phyloP scores from a whole-genome alignment of 495 filamentous ascomycete species.

The Daldinia grandis region DNA sequence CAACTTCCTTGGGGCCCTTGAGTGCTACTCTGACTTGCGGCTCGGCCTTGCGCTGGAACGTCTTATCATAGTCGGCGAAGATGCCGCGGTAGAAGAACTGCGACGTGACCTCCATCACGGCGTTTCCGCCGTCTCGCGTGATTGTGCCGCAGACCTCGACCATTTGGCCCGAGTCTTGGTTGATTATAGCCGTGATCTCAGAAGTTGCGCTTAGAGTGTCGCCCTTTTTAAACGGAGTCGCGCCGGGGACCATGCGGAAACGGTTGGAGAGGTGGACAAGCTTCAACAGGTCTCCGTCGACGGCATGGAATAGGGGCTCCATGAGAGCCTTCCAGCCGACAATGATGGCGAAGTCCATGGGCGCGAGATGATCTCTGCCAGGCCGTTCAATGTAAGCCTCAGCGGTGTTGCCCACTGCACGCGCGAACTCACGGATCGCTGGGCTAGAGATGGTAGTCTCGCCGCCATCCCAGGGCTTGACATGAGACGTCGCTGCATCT shows the following conservation, averaged over 20 bases:
- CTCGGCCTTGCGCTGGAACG: slow-evolving; percentile 87
- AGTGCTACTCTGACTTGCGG: slow-evolving; percentile 83
- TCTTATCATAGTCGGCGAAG: slow-evolving; percentile 86
- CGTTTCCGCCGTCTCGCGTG: slow-evolving; percentile 68
- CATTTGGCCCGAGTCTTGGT: slow-evolving; percentile 90
- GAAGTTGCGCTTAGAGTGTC: slow-evolving; percentile 83
- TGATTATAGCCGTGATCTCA: slow-evolving; percentile 87
- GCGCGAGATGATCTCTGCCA: slow-evolving; percentile 83
- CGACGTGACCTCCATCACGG: slow-evolving; percentile 89
- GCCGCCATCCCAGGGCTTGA: slow-evolving; percentile 79
- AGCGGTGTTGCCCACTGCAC: slow-evolving; percentile 88
- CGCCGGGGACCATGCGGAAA: slow-evolving; percentile 88
- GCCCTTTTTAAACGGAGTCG: slow-evolving; percentile 81
- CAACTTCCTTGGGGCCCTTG: slow-evolving; percentile 78
- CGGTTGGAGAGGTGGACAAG: slow-evolving; percentile 87
- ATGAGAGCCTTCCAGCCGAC: slow-evolving; percentile 93
- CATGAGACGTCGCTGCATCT: slow-evolving; percentile 74
- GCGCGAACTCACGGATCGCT: slow-evolving; percentile 87
- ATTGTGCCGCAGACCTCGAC: slow-evolving; percentile 91
- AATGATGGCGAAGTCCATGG: slow-evolving; percentile 93
- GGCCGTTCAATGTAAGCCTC: slow-evolving; percentile 89
- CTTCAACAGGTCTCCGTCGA: slow-evolving; percentile 85
- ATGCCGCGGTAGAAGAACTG: slow-evolving; percentile 87
- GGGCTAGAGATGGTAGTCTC: slow-evolving; percentile 75
- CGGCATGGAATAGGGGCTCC: slow-evolving; percentile 86